Percentiles rank a stretch among this genome's conserved stretches.
These are phyloP conservation scores for Spizellomyces punctatus DNA, from an alignment of 192 early-diverging fungal genomes.

Conservation along the genomic window DNA sequence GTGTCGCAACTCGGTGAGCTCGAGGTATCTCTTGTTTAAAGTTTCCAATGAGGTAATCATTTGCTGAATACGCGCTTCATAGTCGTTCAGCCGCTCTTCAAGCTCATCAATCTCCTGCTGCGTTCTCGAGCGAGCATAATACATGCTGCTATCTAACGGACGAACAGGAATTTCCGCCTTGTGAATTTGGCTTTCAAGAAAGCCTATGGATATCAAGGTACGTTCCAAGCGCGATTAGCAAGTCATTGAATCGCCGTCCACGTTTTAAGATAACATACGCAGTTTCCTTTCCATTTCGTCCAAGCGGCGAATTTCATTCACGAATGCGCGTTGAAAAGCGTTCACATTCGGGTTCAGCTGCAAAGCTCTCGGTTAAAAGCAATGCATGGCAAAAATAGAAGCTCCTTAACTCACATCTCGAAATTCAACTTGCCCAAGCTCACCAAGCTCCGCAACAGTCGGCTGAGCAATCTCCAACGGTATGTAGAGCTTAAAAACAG, in stretches of 20 bases:
- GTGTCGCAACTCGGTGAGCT: slow-evolving; percentile 87
- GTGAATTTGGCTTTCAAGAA: slow-evolving; percentile 77
- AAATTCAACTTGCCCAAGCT: slow-evolving; percentile 93
- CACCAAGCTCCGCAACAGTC: slow-evolving; percentile 91
- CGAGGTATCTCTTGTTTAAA: slow-evolving; percentile 84
- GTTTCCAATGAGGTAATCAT: slow-evolving; percentile 88
- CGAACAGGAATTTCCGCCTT: slow-evolving; percentile 71
- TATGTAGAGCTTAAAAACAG: slow-evolving; percentile 90
- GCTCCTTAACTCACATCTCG: slow-evolving; percentile 71
- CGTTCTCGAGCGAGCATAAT: slow-evolving; percentile 66
- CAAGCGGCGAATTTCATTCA: slow-evolving; percentile 89
- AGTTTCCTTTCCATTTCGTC: slow-evolving; percentile 97
- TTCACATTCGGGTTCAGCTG: slow-evolving; percentile 92
- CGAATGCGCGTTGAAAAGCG: slow-evolving; percentile 96
- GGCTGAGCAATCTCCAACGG: slow-evolving; percentile 91
- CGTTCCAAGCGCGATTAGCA: background rate
- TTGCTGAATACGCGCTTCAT: slow-evolving; percentile 79
- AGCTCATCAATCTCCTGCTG: slow-evolving; percentile 94
- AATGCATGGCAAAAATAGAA: background rate
- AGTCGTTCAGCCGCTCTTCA: slow-evolving; percentile 74
- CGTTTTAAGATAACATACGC: slow-evolving; percentile 55
- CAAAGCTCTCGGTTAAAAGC: slow-evolving; percentile 2
- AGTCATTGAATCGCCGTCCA: background rate
- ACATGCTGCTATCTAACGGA: slow-evolving; percentile 48
- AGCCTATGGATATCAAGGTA: slow-evolving; percentile 55